A percentile compares a stretch with the other conserved stretches of the same genome.
phyloP scores from a whole-genome alignment of 176 grass and related monocot species.

The Hsuehochloa calcarea region DNA sequence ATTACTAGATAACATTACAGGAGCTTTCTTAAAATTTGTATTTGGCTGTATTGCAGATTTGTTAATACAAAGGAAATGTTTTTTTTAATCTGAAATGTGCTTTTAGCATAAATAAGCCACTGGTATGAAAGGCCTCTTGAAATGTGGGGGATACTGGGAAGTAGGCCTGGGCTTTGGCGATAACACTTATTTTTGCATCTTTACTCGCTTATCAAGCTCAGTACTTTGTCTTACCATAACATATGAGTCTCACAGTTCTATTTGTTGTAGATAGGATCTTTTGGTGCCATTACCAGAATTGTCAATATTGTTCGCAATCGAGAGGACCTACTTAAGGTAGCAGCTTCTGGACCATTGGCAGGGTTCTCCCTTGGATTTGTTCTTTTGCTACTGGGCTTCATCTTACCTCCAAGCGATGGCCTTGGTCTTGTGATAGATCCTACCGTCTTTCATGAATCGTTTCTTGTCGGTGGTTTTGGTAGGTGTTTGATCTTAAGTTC shows the following conservation, averaged over 20 bases:
- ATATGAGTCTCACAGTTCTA: neutral
- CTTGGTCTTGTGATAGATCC: constrained; percentile 78
- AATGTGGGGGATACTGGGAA: neutral
- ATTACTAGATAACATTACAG: neutral
- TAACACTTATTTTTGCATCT: neutral
- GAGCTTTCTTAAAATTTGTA: neutral
- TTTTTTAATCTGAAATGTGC: neutral
- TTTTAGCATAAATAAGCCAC: neutral
- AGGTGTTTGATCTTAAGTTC: constrained; percentile 16
- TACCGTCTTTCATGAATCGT: constrained; percentile 83
- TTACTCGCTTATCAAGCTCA: neutral
- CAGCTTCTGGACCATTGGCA: constrained; percentile 81
- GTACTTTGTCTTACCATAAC: neutral
- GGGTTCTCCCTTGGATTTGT: constrained; percentile 72
- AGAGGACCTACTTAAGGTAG: constrained; percentile 77
- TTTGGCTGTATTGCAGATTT: neutral
- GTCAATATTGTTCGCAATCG: constrained; percentile 81
- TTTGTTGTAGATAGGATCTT: constrained; percentile 89
- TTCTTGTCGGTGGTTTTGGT: constrained; percentile 94
- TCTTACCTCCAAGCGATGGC: constrained; percentile 77
- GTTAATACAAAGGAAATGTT: neutral
- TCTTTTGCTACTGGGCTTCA: constrained; percentile 84
- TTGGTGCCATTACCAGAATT: constrained; percentile 92
- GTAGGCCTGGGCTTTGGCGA: neutral
- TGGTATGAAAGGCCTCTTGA: neutral